These are phyloP conservation scores for Cystobasidium pallidum DNA, from an alignment of 1,284 basidiomycete species.

Conservation along the genomic window DNA sequence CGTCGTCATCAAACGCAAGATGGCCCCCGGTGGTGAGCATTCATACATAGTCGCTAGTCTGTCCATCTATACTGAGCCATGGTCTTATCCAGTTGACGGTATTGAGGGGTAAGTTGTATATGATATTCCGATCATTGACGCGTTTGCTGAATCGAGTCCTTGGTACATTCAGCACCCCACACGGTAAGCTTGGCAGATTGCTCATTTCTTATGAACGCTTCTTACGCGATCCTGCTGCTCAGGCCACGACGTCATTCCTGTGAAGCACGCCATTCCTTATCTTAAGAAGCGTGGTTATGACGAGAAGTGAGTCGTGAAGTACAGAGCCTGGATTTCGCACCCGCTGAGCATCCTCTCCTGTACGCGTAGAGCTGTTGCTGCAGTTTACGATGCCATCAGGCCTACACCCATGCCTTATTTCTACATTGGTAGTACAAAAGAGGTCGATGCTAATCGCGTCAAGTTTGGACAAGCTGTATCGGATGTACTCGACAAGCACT, in stretches of 20 bases:
- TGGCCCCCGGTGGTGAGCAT: conserved; percentile 67
- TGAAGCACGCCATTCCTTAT: conserved; percentile 72
- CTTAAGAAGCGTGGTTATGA: conserved; percentile 67
- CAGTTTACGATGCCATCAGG: conserved; percentile 70
- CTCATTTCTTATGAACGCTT: no score
- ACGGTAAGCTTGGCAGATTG: conserved; percentile 5
- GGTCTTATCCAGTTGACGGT: conserved; percentile 61
- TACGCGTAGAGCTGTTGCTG: conserved; percentile 60
- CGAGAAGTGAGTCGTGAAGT: conserved; percentile 1
- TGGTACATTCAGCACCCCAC: neutral
- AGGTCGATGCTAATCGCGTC: conserved; percentile 74
- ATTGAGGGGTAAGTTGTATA: conserved; percentile 65
- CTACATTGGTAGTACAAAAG: conserved; percentile 70
- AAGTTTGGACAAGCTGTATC: conserved; percentile 81
- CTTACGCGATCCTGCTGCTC: no score
- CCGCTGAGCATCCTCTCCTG: neutral
- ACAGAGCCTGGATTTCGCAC: neutral
- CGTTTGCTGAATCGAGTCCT: neutral
- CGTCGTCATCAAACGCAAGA: conserved; percentile 72
- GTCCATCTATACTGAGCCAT: neutral
- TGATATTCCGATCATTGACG: neutral
- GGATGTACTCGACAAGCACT: conserved; percentile 72
- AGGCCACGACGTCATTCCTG: conserved; percentile 68
- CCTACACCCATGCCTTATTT: conserved; percentile 64
- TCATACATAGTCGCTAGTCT: neutral